A percentile compares a stretch with the other conserved stretches of the same genome.
phyloP scores from a whole-genome alignment of 1,284 basidiomycete genomes.

The Athelia psychrophila region DNA sequence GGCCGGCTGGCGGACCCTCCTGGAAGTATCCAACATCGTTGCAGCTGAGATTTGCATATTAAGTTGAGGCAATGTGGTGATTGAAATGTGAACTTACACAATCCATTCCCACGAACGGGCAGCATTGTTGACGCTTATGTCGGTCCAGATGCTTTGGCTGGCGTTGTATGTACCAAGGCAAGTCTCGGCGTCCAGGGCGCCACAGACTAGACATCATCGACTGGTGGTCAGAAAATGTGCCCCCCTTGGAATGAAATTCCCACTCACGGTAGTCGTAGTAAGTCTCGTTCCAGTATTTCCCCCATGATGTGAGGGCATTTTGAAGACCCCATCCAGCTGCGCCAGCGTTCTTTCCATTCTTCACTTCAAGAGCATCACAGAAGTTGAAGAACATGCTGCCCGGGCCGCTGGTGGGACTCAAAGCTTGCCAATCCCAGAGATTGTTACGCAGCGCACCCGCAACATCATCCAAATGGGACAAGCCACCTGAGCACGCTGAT shows the following conservation, averaged over 20 bases:
- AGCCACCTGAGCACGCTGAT: conserved; percentile 10
- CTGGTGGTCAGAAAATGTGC: neutral
- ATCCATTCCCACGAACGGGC: conserved; percentile 61
- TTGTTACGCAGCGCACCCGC: conserved; percentile 52
- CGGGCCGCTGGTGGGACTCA: conserved; percentile 33
- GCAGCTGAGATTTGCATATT: conserved; percentile 42
- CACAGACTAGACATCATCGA: neutral
- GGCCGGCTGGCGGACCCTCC: conserved; percentile 51
- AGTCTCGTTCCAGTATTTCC: conserved; percentile 42
- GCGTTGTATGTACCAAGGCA: conserved; percentile 60
- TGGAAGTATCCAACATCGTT: conserved; percentile 68
- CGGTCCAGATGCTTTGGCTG: conserved; percentile 44
- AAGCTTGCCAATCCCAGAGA: conserved; percentile 43
- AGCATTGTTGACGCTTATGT: conserved; percentile 50
- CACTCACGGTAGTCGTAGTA: conserved; percentile 32
- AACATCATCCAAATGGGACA: conserved; percentile 66
- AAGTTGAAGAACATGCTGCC: conserved; percentile 54
- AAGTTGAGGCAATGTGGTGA: neutral
- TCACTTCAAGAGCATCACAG: conserved; percentile 73
- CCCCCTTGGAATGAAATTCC: neutral
- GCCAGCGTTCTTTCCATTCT: conserved; percentile 53
- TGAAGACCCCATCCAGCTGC: conserved; percentile 60
- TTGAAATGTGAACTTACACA: conserved; percentile 34
- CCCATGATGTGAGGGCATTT: conserved; percentile 62
- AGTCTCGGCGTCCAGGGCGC: neutral